Percentiles rank a stretch among this genome's conserved stretches.
Conservation (phyloP, 805 yeast species). For the Saturnispora quitensis region DNA sequence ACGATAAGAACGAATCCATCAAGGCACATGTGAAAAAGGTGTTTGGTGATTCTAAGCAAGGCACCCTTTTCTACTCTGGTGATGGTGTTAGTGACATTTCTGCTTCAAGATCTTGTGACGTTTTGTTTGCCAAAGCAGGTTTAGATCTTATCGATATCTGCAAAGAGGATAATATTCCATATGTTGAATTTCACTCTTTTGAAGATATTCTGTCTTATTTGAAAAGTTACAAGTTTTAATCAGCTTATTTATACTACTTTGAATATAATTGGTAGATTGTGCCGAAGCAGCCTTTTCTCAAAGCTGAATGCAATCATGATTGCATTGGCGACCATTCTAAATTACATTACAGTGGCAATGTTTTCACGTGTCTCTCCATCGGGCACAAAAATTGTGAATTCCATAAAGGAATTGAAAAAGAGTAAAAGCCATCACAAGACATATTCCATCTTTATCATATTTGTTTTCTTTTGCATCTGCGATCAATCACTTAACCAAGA, state of each 20-base stretch:
- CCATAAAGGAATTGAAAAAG: slow-evolving; percentile 24
- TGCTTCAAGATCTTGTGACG: slow-evolving; percentile 92
- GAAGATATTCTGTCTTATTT: slow-evolving; percentile 59
- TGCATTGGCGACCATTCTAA: slow-evolving; percentile 78
- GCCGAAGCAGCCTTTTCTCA: not conserved
- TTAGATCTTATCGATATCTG: slow-evolving; percentile 84
- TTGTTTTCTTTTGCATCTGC: not conserved
- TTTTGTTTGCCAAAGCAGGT: slow-evolving; percentile 89
- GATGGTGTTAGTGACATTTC: slow-evolving; percentile 95
- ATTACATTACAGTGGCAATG: no score
- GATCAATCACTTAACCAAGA: no score
- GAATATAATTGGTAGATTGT: slow-evolving; percentile 2
- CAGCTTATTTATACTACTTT: not conserved
- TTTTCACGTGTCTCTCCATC: no score
- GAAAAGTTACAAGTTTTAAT: slow-evolving; percentile 16
- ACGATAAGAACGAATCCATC: slow-evolving; percentile 84
- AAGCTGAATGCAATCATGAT: slow-evolving; percentile 49
- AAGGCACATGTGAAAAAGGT: slow-evolving; percentile 33
- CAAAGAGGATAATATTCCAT: slow-evolving; percentile 70
- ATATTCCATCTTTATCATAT: no score
- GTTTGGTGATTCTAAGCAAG: slow-evolving; percentile 30
- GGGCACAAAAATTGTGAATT: slow-evolving; percentile 19
- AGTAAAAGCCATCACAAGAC: not conserved
- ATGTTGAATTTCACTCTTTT: slow-evolving; percentile 71
- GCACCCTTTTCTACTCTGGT: slow-evolving; percentile 84